phyloP scores from a whole-genome alignment of 2,329 filamentous ascomycete genomes.

The Sarocladium kiliense region DNA sequence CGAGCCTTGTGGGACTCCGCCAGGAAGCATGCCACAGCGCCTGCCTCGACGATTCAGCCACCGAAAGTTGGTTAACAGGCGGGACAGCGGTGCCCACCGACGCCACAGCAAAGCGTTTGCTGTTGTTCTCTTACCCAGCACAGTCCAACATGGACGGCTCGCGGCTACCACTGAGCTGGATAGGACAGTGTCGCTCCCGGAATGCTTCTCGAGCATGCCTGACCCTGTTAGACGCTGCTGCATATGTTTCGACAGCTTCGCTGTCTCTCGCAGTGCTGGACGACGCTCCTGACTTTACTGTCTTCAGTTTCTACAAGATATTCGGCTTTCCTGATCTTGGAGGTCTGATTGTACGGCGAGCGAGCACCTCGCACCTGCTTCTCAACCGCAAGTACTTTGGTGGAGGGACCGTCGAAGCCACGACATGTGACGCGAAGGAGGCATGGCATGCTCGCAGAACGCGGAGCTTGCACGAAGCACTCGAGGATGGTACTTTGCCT shows the following conservation, averaged over 20 bases:
- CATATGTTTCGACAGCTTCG: slow-evolving; percentile 70
- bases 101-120: slow-evolving; percentile 23
- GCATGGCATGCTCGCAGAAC: slow-evolving; percentile 77
- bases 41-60: slow-evolving; percentile 56
- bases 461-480: slow-evolving; percentile 65
- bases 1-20: slow-evolving; percentile 76
- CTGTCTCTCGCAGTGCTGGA: slow-evolving; percentile 61
- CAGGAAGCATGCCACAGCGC: slow-evolving; percentile 60
- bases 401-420: slow-evolving; percentile 89
- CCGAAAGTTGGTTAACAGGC: neutral
- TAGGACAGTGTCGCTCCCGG: slow-evolving; percentile 36
- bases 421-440: slow-evolving; percentile 58
- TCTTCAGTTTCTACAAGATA: slow-evolving; percentile 90
- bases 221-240: slow-evolving; percentile 79
- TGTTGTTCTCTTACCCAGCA: slow-evolving; percentile 73
- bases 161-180: slow-evolving; percentile 71
- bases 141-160: slow-evolving; percentile 92
- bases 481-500: slow-evolving; percentile 89
- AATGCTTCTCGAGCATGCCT: slow-evolving; percentile 35
- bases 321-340: slow-evolving; percentile 94
- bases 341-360: slow-evolving; percentile 69
- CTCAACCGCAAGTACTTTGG: slow-evolving; percentile 75
- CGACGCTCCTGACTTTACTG: slow-evolving; percentile 74
- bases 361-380: slow-evolving; percentile 60
- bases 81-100: slow-evolving; percentile 48